A percentile compares a stretch with the other conserved stretches of the same genome.
These are phyloP conservation scores for Hericium alpestre DNA, from an alignment of 768 basidiomycete genomes.

Conservation along the genomic window DNA sequence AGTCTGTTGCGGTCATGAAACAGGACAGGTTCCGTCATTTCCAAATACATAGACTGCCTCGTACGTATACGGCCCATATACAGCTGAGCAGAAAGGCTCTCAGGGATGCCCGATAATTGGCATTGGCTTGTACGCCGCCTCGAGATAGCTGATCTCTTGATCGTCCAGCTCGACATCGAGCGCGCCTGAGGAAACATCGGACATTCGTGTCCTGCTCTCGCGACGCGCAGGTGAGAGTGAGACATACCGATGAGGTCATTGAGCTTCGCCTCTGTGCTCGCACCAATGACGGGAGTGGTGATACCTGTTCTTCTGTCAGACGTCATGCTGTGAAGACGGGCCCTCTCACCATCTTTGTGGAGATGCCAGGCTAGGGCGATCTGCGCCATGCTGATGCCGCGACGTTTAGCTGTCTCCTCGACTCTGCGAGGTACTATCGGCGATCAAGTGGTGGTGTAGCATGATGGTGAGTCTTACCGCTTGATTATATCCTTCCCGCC, in stretches of 20 bases:
- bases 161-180: background rate
- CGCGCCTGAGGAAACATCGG: background rate
- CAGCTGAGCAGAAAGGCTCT: background rate
- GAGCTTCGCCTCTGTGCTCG: slow-evolving; percentile 18
- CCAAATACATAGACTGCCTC: too few species aligned
- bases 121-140: background rate
- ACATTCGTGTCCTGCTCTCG: too few species aligned
- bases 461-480: background rate
- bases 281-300: background rate
- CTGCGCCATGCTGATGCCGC: background rate
- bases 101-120: background rate
- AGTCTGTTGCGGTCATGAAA: too few species aligned
- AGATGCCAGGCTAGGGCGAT: background rate
- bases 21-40: too few species aligned
- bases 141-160: background rate
- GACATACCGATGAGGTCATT: slow-evolving; percentile 23
- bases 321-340: background rate
- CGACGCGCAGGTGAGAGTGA: background rate
- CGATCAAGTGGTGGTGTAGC: too few species aligned
- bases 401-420: background rate
- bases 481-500: background rate
- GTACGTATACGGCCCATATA: too few species aligned
- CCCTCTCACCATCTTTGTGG: background rate
- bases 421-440: background rate
- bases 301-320: background rate